Conservation (phyloP, 2,329 filamentous ascomycete species). For the Fusarium buxicola region DNA sequence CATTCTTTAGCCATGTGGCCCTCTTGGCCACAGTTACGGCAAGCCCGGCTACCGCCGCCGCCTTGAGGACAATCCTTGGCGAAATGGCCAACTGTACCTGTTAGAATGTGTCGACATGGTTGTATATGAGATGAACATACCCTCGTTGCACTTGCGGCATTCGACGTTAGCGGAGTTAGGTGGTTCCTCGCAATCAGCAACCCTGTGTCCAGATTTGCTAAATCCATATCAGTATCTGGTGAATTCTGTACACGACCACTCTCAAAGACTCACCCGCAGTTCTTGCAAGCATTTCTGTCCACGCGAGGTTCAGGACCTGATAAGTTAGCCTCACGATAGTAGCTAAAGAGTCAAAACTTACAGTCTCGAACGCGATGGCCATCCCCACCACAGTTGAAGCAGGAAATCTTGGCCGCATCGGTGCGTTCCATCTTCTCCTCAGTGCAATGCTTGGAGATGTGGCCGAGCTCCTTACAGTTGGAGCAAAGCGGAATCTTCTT, state of each 20-base stretch:
- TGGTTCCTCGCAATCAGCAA: constrained; percentile 66
- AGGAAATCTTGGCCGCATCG: constrained; percentile 63
- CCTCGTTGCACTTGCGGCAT: constrained; percentile 73
- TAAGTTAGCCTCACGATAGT: constrained; percentile 19
- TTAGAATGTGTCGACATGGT: constrained; percentile 2
- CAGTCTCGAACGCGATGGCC: constrained; percentile 79
- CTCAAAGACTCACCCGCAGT: constrained; percentile 64
- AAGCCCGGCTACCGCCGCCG: constrained; percentile 65
- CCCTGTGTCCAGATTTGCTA: constrained; percentile 63
- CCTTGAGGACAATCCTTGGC: constrained; percentile 70
- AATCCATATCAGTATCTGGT: constrained; percentile 21
- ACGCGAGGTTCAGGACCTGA: constrained; percentile 69
- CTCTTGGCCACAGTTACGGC: constrained; percentile 72
- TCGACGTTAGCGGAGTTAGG: constrained; percentile 72
- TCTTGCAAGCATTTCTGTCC: constrained; percentile 75
- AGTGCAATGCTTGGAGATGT: constrained; percentile 69
- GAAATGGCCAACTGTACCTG: constrained; percentile 67
- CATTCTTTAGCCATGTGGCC: constrained; percentile 69
- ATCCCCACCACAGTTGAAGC: constrained; percentile 71
- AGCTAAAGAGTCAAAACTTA: constrained; percentile 51
- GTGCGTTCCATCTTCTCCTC: constrained; percentile 65
- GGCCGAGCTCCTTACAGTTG: constrained; percentile 74
- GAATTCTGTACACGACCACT: neutral
- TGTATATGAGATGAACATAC: constrained; percentile 54
- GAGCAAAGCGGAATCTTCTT: constrained; percentile 69